Evolutionary conservation across 345 rosid genomes (phyloP).

Genomic region (Erodium maritimum): DNA sequence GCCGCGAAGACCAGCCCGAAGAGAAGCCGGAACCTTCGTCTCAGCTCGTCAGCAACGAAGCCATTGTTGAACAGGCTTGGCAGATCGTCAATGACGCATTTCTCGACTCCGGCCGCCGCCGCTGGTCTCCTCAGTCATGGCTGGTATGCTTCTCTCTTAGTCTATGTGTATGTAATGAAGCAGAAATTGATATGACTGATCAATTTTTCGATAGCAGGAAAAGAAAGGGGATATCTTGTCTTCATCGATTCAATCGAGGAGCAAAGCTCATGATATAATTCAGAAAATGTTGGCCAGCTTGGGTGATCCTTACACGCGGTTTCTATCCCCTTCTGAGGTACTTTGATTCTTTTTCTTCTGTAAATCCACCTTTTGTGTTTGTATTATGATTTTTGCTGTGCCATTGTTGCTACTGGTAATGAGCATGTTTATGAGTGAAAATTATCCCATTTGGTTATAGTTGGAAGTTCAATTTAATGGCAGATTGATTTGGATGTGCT

Average conservation of each 20-base stretch:
- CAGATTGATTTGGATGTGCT: neutral
- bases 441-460: too few species aligned
- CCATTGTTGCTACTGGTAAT: neutral
- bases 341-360: conserved; percentile 6
- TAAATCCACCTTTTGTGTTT: neutral
- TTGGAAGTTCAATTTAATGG: too few species aligned
- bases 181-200: neutral
- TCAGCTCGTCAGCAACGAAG: conserved; percentile 40
- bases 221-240: conserved; percentile 48
- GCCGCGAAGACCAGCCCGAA: conserved; percentile 29
- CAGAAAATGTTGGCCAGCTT: conserved; percentile 65
- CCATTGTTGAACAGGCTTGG: conserved; percentile 90
- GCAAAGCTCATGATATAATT: conserved; percentile 75
- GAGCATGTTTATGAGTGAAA: neutral
- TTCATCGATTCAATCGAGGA: conserved; percentile 49
- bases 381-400: neutral
- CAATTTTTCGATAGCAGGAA: conserved; percentile 26
- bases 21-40: conserved; percentile 22
- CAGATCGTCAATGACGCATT: conserved; percentile 70
- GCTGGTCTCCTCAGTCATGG: conserved; percentile 70
- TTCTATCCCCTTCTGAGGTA: conserved; percentile 82
- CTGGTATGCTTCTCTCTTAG: conserved; percentile 18
- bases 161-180: neutral
- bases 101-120: conserved; percentile 35
- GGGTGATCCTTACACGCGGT: conserved; percentile 88